phyloP scores from a whole-genome alignment of 345 rosid species.

The Reutealis trisperma region DNA sequence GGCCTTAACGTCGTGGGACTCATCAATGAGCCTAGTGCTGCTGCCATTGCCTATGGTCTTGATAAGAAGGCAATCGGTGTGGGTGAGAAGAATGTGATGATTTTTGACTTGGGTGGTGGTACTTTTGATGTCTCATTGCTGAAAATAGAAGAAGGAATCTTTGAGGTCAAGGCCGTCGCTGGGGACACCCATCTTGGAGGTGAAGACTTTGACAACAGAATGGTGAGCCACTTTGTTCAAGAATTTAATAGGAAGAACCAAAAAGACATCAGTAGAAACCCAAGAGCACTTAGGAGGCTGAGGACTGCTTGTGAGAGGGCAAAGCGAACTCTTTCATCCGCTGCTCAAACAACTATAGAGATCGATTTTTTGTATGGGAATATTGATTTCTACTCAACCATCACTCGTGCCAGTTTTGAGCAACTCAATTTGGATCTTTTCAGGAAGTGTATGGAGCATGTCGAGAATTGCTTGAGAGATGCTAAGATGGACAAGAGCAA shows the following conservation, averaged over 20 bases:
- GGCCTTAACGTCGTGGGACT: conserved; percentile 21
- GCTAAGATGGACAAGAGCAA: conserved; percentile 26
- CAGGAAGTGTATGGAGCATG: conserved; percentile 24
- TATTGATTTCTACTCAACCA: conserved; percentile 39
- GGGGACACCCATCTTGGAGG: conserved; percentile 27
- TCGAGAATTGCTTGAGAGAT: conserved; percentile 23
- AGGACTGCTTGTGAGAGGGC: no score
- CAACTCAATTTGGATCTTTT: conserved; percentile 45
- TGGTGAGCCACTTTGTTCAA: conserved; percentile 28
- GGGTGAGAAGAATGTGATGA: conserved; percentile 21
- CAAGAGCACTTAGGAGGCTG: no score
- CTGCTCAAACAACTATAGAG: conserved; percentile 42
- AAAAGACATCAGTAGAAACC: no score
- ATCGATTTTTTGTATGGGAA: conserved; percentile 40
- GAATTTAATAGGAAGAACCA: no score
- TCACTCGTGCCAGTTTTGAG: conserved; percentile 41
- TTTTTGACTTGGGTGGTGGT: conserved; percentile 6
- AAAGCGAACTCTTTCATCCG: conserved; percentile 26
- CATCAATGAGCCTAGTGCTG: conserved; percentile 23
- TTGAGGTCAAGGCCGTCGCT: conserved; percentile 18
- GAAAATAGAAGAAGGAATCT: conserved; percentile 12
- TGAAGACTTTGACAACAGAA: conserved; percentile 42
- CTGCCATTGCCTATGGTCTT: conserved; percentile 22
- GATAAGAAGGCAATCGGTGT: conserved; percentile 16
- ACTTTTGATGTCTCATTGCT: conserved; percentile 22